Base-by-base conservation (phyloP, 2,329 filamentous ascomycete species). In the Sphaerulina populicola region DNA sequence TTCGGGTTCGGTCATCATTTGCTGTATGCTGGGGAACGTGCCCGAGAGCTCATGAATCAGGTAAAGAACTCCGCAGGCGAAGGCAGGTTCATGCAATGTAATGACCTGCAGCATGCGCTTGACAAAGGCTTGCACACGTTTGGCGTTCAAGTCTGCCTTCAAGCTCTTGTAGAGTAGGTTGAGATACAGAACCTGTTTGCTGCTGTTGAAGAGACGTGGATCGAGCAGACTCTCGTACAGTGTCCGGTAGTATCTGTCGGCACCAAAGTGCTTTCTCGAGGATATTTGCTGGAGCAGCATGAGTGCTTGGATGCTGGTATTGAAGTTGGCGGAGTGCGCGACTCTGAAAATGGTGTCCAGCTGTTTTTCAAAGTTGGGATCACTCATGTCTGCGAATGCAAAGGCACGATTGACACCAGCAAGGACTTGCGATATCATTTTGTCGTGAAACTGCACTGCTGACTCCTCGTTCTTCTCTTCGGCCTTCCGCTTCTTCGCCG, bases 281-380 rank as follows among this genome's bases (percentile, higher is more conserved):
- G 89, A 87, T 27, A 98, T 79, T 68, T 97, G 93, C 67, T 97
- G 93, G 59, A 98, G 94, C 43, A 98, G 75, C 72, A 95, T 85
- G 58, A 98, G 78, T 31, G 93, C 91, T 70, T 98, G 93, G 35
- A 98, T 88, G 66, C 89, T 93, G 0, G 93, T 98, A 72, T 97
- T 98, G 78, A 98, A 97, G 69, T 98, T 98, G 51, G 91, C 88
- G 0, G 91, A 97, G 70, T 98, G 93, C 0, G 93, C 94, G 63
- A 98, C 93, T 62, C 82, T 84, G 77, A 96, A 98, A 23, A 98
- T 78, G 2, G 91, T 96, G 66, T 97, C 86, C 51, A 98, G 80
- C 64, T 98, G 91, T 52, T 84, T 82, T 64, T 94, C 87, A 58
- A 97, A 80, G 21, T 82, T 86, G 39, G 82, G 80, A 60, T 87